These are phyloP conservation scores for Debaryomyces nepalensis DNA, from an alignment of 1,139 yeast genomes.

Conservation along the genomic window DNA sequence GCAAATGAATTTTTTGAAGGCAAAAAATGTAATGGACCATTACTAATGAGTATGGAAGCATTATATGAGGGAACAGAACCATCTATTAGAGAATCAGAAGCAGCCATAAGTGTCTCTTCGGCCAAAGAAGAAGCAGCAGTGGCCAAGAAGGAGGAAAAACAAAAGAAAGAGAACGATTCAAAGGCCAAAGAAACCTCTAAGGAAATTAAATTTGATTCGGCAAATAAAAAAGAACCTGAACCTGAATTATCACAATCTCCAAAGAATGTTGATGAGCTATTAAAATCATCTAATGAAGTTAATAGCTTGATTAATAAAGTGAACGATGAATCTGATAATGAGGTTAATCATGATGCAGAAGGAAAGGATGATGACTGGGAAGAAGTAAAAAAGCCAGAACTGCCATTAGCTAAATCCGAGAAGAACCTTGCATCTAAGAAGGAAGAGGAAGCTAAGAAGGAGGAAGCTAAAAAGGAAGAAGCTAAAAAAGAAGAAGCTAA, in stretches of 20 bases:
- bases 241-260: constrained; percentile 20
- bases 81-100: constrained; percentile 38
- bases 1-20: constrained; percentile 84
- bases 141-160: constrained; percentile 25
- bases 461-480: constrained; percentile 21
- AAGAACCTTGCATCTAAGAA: background rate
- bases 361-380: constrained; percentile 49
- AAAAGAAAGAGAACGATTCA: constrained; percentile 18
- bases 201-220: constrained; percentile 14
- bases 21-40: constrained; percentile 79
- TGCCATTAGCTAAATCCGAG: constrained; percentile 14
- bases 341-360: constrained; percentile 33
- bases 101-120: constrained; percentile 33
- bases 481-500: constrained; percentile 18
- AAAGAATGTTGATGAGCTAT: constrained; percentile 43
- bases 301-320: constrained; percentile 44
- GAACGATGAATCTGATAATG: constrained; percentile 46
- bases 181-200: constrained; percentile 13
- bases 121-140: constrained; percentile 29
- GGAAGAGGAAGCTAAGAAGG: constrained; percentile 12
- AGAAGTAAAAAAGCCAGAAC: constrained; percentile 40
- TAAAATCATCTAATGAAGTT: constrained; percentile 45
- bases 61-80: constrained; percentile 77
- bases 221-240: constrained; percentile 20
- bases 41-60: constrained; percentile 74